Conservation (phyloP, 352 stramenopile species). For the Phytophthora niederhauseri region DNA sequence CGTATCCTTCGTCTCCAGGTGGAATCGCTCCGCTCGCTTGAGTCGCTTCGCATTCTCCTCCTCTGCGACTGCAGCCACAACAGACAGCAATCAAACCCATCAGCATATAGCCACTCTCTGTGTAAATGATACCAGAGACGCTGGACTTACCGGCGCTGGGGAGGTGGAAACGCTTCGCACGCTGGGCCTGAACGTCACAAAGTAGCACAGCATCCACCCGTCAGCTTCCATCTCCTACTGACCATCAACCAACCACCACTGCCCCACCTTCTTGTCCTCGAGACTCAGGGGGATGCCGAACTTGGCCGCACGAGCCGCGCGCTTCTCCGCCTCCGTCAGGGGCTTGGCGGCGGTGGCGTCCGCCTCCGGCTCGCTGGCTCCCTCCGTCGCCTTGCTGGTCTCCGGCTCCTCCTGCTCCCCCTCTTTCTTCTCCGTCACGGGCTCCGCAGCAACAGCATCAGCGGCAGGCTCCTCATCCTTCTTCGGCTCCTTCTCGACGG, state of each 20-base stretch:
- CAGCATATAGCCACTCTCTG: background rate
- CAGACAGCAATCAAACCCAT: constrained; percentile 2
- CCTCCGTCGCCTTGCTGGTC: constrained; percentile 15
- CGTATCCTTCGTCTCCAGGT: constrained; percentile 78
- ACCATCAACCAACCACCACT: background rate
- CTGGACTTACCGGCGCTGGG: constrained; percentile 37
- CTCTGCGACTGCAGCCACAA: constrained; percentile 28
- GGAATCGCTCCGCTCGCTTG: constrained; percentile 78
- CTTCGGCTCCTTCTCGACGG: constrained; percentile 24
- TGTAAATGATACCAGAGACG: background rate
- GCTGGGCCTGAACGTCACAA: constrained; percentile 50
- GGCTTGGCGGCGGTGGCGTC: constrained; percentile 27
- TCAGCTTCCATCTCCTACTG: background rate
- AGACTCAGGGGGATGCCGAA: constrained; percentile 77
- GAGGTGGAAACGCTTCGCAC: constrained; percentile 83
- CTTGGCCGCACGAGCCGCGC: constrained; percentile 77
- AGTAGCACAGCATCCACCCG: constrained; percentile 6
- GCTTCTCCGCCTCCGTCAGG: constrained; percentile 80
- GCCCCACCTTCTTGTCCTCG: constrained; percentile 75
- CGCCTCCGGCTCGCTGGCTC: constrained; percentile 12
- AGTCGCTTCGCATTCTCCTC: constrained; percentile 74
- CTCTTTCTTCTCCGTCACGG: constrained; percentile 16
- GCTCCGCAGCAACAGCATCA: constrained; percentile 10
- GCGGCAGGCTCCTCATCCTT: constrained; percentile 17
- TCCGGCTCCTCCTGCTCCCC: constrained; percentile 15